Percentiles rank a stretch among this genome's conserved stretches.
Conservation (phyloP, 208 protist genomes). For the Lotmaria passim region DNA sequence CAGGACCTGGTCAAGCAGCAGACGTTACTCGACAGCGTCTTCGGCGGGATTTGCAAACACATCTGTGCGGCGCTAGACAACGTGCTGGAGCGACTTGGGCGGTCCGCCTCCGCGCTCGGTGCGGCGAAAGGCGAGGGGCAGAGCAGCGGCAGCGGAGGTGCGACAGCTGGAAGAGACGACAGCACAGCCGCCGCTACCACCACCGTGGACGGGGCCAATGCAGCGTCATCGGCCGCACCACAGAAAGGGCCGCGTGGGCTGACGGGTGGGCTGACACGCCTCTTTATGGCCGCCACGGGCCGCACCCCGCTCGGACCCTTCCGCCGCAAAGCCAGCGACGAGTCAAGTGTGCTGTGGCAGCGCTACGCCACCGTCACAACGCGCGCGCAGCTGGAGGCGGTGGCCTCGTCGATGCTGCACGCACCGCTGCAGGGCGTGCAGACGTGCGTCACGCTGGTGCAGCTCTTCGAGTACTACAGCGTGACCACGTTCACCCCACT, state of each 20-base stretch:
- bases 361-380: slow-evolving; percentile 60
- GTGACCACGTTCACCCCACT: slow-evolving; percentile 59
- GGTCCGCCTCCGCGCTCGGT: slow-evolving; percentile 32
- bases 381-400: slow-evolving; percentile 61
- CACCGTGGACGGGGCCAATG: not conserved
- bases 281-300: slow-evolving; percentile 52
- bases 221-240: not conserved
- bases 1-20: slow-evolving; percentile 24
- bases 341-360: slow-evolving; percentile 23
- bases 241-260: slow-evolving; percentile 36
- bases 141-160: not conserved
- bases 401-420: slow-evolving; percentile 43
- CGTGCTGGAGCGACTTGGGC: slow-evolving; percentile 64
- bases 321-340: slow-evolving; percentile 9
- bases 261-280: slow-evolving; percentile 43
- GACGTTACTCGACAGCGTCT: slow-evolving; percentile 56
- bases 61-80: slow-evolving; percentile 62
- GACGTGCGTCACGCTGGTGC: slow-evolving; percentile 56
- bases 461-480: slow-evolving; percentile 81
- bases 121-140: not conserved
- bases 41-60: slow-evolving; percentile 77
- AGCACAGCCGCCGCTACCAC: not conserved
- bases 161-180: not conserved
- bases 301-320: slow-evolving; percentile 15
- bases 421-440: slow-evolving; percentile 49